Evolutionary conservation across 2,329 filamentous ascomycete species (phyloP).

Genomic region (Fusarium duplospermum): DNA sequence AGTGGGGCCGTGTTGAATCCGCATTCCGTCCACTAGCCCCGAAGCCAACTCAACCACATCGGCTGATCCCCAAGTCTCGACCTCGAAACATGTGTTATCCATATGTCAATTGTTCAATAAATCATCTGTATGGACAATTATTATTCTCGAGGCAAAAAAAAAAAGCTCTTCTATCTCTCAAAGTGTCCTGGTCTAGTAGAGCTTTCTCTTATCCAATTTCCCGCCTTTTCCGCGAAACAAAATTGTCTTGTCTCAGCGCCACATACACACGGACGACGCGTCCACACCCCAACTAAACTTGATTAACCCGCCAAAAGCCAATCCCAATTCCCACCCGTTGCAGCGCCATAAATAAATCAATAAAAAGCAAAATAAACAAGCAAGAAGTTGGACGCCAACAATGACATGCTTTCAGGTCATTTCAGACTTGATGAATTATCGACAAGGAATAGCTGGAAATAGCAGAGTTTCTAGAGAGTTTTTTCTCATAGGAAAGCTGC

Average conservation of each 20-base stretch:
- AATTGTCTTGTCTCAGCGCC: slow-evolving; percentile 39
- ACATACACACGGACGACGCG: slow-evolving; percentile 15
- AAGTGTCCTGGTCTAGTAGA: neutral
- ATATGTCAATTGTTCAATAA: neutral
- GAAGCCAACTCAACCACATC: neutral
- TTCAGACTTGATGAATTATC: neutral
- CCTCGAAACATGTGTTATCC: neutral
- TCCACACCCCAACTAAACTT: neutral
- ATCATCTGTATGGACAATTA: slow-evolving; percentile 2
- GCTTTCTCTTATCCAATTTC: slow-evolving; percentile 10
- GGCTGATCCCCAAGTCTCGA: neutral
- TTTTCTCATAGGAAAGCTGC: neutral
- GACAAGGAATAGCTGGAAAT: neutral
- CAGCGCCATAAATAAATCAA: slow-evolving; percentile 32
- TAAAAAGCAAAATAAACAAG: slow-evolving; percentile 5
- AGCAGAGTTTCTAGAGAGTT: neutral
- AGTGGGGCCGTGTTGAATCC: neutral
- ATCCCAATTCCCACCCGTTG: slow-evolving; percentile 21
- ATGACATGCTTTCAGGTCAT: slow-evolving; percentile 3
- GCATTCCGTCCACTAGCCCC: neutral
- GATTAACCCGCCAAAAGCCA: slow-evolving; percentile 20
- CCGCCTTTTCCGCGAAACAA: slow-evolving; percentile 22
- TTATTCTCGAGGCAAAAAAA: slow-evolving; percentile 12
- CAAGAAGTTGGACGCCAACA: neutral
- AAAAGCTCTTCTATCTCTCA: slow-evolving; percentile 9